phyloP scores from a whole-genome alignment of 139 green algal species.

The Tetradesmus lagerheimii region DNA sequence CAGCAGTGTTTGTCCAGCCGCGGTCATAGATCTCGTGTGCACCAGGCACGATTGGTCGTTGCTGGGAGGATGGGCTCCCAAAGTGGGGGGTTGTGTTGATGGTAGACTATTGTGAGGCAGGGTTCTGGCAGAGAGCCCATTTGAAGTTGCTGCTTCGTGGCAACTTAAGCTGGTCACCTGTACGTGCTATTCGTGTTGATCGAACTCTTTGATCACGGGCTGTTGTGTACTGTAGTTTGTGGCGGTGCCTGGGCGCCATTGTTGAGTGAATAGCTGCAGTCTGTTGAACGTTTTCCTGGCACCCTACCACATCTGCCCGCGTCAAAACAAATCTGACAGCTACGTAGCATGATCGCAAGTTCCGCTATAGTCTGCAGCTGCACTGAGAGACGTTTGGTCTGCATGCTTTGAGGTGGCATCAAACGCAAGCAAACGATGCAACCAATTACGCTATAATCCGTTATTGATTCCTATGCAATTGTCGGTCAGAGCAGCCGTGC shows the following conservation, averaged over 20 bases:
- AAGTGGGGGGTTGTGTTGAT: not conserved
- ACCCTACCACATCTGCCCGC: not conserved
- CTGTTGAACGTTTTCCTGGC: not conserved
- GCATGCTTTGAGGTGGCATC: not conserved
- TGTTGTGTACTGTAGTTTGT: not conserved
- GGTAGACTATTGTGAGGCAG: not conserved
- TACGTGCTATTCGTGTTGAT: not conserved
- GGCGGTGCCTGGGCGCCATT: not conserved
- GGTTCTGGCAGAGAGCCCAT: not conserved
- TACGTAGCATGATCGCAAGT: not conserved
- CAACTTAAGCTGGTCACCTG: too few relatives aligned
- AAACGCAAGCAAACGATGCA: not conserved
- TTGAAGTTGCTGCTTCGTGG: not conserved
- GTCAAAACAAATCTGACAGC: not conserved
- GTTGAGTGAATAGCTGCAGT: not conserved
- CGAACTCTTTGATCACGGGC: not conserved
- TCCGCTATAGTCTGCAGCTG: not conserved
- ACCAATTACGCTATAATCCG: too few relatives aligned
- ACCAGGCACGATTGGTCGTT: not conserved
- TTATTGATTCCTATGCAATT: not conserved
- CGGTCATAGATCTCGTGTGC: not conserved
- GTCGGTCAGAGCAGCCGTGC: not conserved
- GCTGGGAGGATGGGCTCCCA: not conserved
- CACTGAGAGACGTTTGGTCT: not conserved
- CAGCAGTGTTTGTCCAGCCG: conserved; percentile 62